A percentile compares a stretch with the other conserved stretches of the same genome.
phyloP scores from a whole-genome alignment of 345 rosid genomes.

The Firmiana major region DNA sequence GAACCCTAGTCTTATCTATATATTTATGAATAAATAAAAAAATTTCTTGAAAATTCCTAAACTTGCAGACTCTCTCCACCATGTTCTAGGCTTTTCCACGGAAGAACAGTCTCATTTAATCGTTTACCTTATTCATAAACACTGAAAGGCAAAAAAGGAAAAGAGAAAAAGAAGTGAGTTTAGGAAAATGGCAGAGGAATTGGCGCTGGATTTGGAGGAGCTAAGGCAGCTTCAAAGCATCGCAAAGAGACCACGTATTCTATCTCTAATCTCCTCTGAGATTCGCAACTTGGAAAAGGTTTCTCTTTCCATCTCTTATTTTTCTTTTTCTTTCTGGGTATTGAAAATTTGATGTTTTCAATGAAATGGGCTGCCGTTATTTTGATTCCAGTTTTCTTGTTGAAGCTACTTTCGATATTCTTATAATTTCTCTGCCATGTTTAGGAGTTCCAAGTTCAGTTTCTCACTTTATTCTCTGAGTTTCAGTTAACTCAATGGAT shows the following conservation, averaged over 20 bases:
- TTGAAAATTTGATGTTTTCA: neutral
- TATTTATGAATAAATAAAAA: neutral
- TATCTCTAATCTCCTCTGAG: slow-evolving; percentile 60
- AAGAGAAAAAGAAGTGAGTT: neutral
- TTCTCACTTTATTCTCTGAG: neutral
- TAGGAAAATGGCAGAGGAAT: slow-evolving; percentile 58
- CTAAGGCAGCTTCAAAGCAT: slow-evolving; percentile 61
- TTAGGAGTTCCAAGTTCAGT: neutral
- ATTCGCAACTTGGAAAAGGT: slow-evolving; percentile 75
- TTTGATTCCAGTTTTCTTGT: neutral
- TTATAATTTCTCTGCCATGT: neutral
- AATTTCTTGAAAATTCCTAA: neutral
- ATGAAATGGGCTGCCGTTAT: neutral
- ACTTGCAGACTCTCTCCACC: neutral
- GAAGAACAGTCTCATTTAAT: neutral
- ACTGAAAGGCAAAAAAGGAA: too few relatives aligned
- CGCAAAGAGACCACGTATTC: slow-evolving; percentile 73
- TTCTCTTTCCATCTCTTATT: neutral
- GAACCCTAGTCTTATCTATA: neutral
- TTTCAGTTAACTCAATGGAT: too few relatives aligned
- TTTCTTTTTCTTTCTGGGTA: neutral
- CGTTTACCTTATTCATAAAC: neutral
- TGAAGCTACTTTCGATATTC: neutral
- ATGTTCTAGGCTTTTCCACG: slow-evolving; percentile 9
- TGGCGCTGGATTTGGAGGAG: slow-evolving; percentile 69